phyloP scores from a whole-genome alignment of 2,329 filamentous ascomycete genomes.

The Colletotrichum melonis region DNA sequence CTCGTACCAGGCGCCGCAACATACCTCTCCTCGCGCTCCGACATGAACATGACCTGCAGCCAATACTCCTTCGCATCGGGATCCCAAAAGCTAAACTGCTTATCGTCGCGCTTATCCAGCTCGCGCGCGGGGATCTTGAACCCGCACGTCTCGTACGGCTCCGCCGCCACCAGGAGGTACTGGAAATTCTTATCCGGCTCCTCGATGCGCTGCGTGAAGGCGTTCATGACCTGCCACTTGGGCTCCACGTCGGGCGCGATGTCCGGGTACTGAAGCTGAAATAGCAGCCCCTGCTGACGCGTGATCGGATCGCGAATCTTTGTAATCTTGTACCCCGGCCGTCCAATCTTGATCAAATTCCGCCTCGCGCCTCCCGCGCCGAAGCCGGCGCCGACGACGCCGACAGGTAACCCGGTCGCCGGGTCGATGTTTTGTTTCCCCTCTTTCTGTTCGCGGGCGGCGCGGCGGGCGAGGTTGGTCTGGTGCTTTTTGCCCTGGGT shows the following conservation, averaged over 20 bases:
- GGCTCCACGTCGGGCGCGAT: constrained; percentile 81
- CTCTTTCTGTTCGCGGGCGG: constrained; percentile 94
- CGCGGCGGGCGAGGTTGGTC: constrained; percentile 94
- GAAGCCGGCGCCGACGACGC: constrained; percentile 79
- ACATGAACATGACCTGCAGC: constrained; percentile 98
- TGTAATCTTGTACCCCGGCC: constrained; percentile 97
- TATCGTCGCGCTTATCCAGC: constrained; percentile 88
- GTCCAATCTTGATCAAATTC: constrained; percentile 93
- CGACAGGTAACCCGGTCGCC: constrained; percentile 76
- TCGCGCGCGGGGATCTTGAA: constrained; percentile 97
- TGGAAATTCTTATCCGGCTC: constrained; percentile 95
- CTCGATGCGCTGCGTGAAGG: constrained; percentile 95
- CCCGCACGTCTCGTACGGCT: constrained; percentile 96
- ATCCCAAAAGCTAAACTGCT: constrained; percentile 96
- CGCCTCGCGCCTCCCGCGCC: constrained; percentile 69
- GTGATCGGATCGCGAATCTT: constrained; percentile 93
- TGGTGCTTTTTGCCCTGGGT: constrained; percentile 99
- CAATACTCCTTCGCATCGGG: constrained; percentile 96
- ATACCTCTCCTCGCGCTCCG: constrained; percentile 93
- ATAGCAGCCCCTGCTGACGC: constrained; percentile 89
- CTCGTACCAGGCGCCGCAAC: constrained; percentile 72
- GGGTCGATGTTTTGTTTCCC: constrained; percentile 78
- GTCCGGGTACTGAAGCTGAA: constrained; percentile 96
- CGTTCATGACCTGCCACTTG: constrained; percentile 95
- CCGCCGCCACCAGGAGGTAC: constrained; percentile 93